Evolutionary conservation across 306 rosid genomes (phyloP).

Genomic region (Trifolium subterraneum): DNA sequence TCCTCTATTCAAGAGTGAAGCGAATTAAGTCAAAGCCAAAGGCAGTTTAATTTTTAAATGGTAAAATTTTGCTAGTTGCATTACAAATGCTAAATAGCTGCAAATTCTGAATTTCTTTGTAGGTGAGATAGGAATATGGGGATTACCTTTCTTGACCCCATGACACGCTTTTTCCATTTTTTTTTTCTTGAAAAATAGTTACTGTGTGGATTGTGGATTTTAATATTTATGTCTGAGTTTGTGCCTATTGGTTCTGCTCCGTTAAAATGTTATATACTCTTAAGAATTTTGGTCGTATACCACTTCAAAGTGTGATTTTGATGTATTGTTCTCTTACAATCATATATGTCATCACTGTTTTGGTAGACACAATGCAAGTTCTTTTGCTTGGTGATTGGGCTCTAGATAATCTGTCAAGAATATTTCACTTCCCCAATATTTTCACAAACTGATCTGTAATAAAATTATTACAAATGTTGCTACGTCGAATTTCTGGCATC

Average conservation of each 20-base stretch:
- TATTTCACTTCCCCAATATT: background rate
- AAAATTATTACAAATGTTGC: background rate
- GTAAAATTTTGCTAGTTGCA: constrained; percentile 47
- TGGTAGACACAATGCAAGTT: constrained; percentile 12
- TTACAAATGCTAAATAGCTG: constrained; percentile 31
- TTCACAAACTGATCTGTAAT: background rate
- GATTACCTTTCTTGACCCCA: constrained; percentile 22
- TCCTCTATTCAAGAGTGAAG: constrained; percentile 94
- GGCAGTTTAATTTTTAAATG: constrained; percentile 56
- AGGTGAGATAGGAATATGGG: constrained; percentile 54
- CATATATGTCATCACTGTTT: constrained; percentile 29
- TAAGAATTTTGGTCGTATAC: constrained; percentile 33
- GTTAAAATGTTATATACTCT: constrained; percentile 26
- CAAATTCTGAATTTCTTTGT: constrained; percentile 50
- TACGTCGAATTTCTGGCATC: background rate
- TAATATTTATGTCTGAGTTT: constrained; percentile 33
- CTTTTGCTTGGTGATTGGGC: constrained; percentile 10
- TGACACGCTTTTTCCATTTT: background rate
- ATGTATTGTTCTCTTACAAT: constrained; percentile 26
- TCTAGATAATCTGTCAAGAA: background rate
- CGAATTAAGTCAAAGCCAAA: constrained; percentile 87
- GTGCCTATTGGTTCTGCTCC: constrained; percentile 33
- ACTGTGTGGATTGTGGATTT: constrained; percentile 41
- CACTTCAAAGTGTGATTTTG: constrained; percentile 28
- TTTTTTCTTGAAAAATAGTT: background rate